phyloP scores from a whole-genome alignment of 257 asterid species.

The Verbascum thapsus region DNA sequence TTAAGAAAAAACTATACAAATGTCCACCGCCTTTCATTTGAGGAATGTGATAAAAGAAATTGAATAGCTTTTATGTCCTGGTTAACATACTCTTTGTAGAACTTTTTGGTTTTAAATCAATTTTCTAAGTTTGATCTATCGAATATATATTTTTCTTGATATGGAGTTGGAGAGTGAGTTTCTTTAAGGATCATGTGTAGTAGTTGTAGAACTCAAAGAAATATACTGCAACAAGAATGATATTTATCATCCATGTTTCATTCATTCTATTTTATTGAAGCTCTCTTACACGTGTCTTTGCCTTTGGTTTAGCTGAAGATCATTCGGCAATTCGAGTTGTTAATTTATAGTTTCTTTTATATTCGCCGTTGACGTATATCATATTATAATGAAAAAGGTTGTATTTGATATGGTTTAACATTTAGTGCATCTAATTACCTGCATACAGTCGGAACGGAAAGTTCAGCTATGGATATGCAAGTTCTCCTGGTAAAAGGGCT shows the following conservation, averaged over 20 bases:
- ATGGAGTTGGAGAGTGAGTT: background rate
- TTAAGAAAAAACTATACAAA: background rate
- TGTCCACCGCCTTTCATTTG: background rate
- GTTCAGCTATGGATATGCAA: conserved; percentile 97
- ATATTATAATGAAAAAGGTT: background rate
- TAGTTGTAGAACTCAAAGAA: background rate
- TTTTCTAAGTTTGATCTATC: background rate
- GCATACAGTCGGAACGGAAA: conserved; percentile 80
- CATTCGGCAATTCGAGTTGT: conserved; percentile 4
- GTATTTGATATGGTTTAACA: conserved; percentile 23
- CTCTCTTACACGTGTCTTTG: background rate
- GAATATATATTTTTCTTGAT: background rate
- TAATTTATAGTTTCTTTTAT: background rate
- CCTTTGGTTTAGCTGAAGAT: conserved; percentile 1
- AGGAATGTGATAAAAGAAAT: background rate
- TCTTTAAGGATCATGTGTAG: conserved; percentile 3
- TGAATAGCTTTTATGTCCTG: background rate
- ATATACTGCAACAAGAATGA: background rate
- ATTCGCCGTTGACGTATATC: conserved; percentile 14
- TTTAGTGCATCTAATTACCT: conserved; percentile 20
- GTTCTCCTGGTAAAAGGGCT: conserved; percentile 95
- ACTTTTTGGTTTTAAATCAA: background rate
- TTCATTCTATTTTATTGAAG: background rate
- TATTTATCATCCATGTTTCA: background rate
- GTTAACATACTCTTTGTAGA: background rate